These are phyloP conservation scores for Lagerstroemia speciosa DNA, from an alignment of 345 rosid species.

Conservation along the genomic window DNA sequence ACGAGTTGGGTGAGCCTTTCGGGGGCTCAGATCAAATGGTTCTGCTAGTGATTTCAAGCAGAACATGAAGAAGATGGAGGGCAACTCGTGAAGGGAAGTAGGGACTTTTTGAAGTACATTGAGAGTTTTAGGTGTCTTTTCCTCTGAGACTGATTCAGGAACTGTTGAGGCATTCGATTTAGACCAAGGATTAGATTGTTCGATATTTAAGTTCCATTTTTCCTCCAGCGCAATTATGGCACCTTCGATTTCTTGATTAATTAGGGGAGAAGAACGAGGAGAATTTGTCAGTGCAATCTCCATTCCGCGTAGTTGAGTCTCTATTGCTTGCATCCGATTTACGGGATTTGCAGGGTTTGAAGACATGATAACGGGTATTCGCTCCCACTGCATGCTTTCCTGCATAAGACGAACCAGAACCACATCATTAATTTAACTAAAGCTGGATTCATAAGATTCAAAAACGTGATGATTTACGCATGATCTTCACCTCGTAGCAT, in stretches of 20 bases:
- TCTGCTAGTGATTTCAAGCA: slow-evolving; percentile 48
- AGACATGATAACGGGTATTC: slow-evolving; percentile 44
- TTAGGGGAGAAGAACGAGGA: slow-evolving; percentile 16
- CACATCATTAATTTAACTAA: not conserved
- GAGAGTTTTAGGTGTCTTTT: slow-evolving; percentile 34
- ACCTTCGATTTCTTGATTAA: slow-evolving; percentile 30
- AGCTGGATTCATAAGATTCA: too few relatives aligned
- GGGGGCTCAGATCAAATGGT: not conserved
- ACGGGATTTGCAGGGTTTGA: slow-evolving; percentile 32
- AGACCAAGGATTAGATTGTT: slow-evolving; percentile 23
- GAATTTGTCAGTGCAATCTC: slow-evolving; percentile 49
- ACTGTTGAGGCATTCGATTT: slow-evolving; percentile 20
- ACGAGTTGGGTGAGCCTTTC: not conserved
- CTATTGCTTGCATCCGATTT: slow-evolving; percentile 45
- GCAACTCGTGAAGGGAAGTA: slow-evolving; percentile 36
- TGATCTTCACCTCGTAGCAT: slow-evolving; percentile 35
- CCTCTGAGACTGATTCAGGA: slow-evolving; percentile 40
- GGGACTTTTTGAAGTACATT: slow-evolving; percentile 27
- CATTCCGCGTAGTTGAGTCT: slow-evolving; percentile 65
- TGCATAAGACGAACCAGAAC: slow-evolving; percentile 8
- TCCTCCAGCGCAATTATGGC: slow-evolving; percentile 32
- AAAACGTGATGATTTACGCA: not conserved
- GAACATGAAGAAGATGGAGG: slow-evolving; percentile 69
- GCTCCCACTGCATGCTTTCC: slow-evolving; percentile 86
- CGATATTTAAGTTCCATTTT: slow-evolving; percentile 28